A percentile compares a stretch with the other conserved stretches of the same genome.
These are phyloP conservation scores for Penicillium sp. DNA, from an alignment of 2,329 filamentous ascomycete species.

Conservation along the genomic window DNA sequence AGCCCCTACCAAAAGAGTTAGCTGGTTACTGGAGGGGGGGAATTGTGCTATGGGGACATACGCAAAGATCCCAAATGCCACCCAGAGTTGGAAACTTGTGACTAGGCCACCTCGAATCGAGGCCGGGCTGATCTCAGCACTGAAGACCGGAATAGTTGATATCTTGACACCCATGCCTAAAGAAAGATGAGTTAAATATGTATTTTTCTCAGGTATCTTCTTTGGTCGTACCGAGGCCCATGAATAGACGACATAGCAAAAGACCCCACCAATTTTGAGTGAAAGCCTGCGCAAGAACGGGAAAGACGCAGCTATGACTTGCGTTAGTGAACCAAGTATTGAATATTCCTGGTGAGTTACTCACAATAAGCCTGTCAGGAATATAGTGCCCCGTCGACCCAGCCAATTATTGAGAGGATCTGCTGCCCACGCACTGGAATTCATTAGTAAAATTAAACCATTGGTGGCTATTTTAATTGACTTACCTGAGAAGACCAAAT, in stretches of 20 bases:
- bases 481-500: conserved; percentile 22
- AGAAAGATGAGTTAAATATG: background rate
- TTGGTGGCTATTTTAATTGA: too few relatives aligned
- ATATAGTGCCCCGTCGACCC: conserved; percentile 34
- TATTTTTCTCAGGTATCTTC: background rate
- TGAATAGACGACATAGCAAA: conserved; percentile 31
- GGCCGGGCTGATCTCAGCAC: conserved; percentile 32
- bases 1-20: conserved; percentile 38
- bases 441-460: background rate
- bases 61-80: conserved; percentile 35
- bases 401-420: conserved; percentile 35
- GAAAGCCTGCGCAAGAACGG: conserved; percentile 32
- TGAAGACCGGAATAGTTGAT: conserved; percentile 34
- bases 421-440: conserved; percentile 29
- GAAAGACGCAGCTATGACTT: conserved; percentile 25
- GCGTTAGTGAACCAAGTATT: background rate
- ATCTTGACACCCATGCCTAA: conserved; percentile 33
- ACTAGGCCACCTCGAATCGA: conserved; percentile 34
- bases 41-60: conserved; percentile 1
- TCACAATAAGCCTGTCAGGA: conserved; percentile 35
- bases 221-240: conserved; percentile 28
- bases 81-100: conserved; percentile 32
- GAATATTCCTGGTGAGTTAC: background rate
- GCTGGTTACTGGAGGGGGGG: background rate
- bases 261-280: conserved; percentile 33